Evolutionary conservation across 371 early-diverging fungal species (phyloP).

Genomic region (Apophysomyces sp.): DNA sequence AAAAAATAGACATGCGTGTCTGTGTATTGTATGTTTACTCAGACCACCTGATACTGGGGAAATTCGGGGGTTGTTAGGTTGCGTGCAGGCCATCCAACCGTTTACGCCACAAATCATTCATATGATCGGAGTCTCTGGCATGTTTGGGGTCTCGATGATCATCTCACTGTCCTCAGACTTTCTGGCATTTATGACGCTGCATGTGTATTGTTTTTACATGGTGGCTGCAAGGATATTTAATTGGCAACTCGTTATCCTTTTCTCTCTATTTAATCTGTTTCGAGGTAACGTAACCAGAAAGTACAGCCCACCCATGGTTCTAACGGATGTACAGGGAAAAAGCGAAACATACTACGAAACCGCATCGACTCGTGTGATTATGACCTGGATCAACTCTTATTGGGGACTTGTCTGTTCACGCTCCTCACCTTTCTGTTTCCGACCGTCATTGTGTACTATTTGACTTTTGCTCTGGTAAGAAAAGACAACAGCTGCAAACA

Average conservation of each 20-base stretch:
- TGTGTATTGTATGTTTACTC: no score
- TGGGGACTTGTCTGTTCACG: conserved; percentile 95
- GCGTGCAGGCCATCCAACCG: conserved; percentile 54
- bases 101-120: conserved; percentile 66
- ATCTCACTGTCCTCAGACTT: conserved; percentile 83
- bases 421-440: conserved; percentile 92
- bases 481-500: no score
- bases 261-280: conserved; percentile 89
- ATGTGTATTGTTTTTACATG: conserved; percentile 92
- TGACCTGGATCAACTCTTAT: conserved; percentile 89
- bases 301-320: background rate
- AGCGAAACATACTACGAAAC: conserved; percentile 84
- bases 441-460: conserved; percentile 91
- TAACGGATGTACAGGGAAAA: conserved; percentile 61
- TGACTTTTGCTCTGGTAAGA: conserved; percentile 82
- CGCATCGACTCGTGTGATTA: conserved; percentile 96
- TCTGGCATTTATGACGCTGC: conserved; percentile 79
- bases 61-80: conserved; percentile 24
- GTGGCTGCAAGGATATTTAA: conserved; percentile 90
- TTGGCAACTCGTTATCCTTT: conserved; percentile 85
- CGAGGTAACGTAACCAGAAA: conserved; percentile 55
- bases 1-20: no score
- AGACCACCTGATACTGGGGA: no score
- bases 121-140: conserved; percentile 76
- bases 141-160: conserved; percentile 85